Conservation (phyloP, 1,284 basidiomycete genomes). For the Trametes pubescens region DNA sequence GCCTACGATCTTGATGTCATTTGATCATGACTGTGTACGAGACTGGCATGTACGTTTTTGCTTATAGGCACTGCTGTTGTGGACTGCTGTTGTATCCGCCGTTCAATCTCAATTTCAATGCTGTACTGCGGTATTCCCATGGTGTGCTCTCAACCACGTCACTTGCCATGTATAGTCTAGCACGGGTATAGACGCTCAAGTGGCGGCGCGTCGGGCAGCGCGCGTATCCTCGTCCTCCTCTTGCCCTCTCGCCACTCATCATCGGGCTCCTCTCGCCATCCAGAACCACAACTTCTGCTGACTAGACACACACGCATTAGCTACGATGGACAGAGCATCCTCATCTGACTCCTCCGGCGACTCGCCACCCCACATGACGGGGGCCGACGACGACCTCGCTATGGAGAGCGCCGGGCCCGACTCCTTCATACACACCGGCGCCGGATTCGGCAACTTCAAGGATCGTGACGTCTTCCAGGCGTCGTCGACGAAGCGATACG, state of each 20-base stretch:
- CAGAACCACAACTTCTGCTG: background rate
- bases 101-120: too few relatives aligned
- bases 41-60: too few relatives aligned
- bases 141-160: background rate
- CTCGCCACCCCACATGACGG: constrained; percentile 9
- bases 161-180: background rate
- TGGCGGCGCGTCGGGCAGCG: background rate
- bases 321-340: constrained; percentile 7
- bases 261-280: background rate
- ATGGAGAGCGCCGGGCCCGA: background rate
- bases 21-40: too few relatives aligned
- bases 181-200: background rate
- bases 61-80: too few relatives aligned
- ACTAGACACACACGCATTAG: too few relatives aligned
- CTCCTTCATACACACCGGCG: background rate
- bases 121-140: too few relatives aligned
- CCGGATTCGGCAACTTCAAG: background rate
- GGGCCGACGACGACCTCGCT: constrained; percentile 9
- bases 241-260: background rate
- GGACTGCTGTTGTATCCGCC: too few relatives aligned
- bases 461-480: background rate
- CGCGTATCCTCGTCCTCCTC: background rate
- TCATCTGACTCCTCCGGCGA: constrained; percentile 20
- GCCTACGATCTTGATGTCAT: too few relatives aligned
- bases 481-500: constrained; percentile 9